phyloP scores from a whole-genome alignment of 2,329 filamentous ascomycete species.

The Chaetomium olivaceum region DNA sequence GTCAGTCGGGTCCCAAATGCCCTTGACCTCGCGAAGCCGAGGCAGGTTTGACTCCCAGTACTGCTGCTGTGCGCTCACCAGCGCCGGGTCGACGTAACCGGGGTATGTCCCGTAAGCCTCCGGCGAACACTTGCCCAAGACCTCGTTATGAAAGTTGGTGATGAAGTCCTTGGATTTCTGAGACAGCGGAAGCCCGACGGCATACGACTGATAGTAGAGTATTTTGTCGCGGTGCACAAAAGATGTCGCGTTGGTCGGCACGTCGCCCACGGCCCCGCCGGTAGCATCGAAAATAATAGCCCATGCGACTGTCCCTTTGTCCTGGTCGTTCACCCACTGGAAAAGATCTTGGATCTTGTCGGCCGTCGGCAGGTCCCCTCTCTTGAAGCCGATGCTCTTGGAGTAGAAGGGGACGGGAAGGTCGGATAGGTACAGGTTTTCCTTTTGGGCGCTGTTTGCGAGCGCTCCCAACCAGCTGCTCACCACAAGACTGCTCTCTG shows the following conservation, averaged over 20 bases:
- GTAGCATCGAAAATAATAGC: constrained; percentile 63
- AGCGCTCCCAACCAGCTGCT: constrained; percentile 65
- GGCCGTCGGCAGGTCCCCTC: constrained; percentile 49
- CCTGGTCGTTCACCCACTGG: constrained; percentile 50
- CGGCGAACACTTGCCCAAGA: constrained; percentile 41
- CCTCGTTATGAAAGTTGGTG: constrained; percentile 49
- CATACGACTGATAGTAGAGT: constrained; percentile 65
- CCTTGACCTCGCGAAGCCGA: constrained; percentile 51
- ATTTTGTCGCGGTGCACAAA: constrained; percentile 65
- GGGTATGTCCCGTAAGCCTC: constrained; percentile 56
- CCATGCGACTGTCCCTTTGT: constrained; percentile 57
- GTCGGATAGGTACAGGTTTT: constrained; percentile 49
- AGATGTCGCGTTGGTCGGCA: constrained; percentile 56
- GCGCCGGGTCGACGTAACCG: constrained; percentile 60
- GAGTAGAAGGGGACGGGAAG: constrained; percentile 55
- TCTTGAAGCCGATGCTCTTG: constrained; percentile 57
- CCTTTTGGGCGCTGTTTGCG: constrained; percentile 52
- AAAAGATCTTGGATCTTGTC: constrained; percentile 53
- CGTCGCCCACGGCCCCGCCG: constrained; percentile 61
- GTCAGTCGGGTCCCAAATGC: constrained; percentile 52
- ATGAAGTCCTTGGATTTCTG: constrained; percentile 53
- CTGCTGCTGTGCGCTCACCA: constrained; percentile 48
- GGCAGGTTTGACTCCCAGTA: constrained; percentile 59
- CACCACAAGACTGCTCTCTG: constrained; percentile 43
- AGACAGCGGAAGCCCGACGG: constrained; percentile 51